Percentiles rank a stretch among this genome's conserved stretches.
Evolutionary conservation across 1,284 basidiomycete genomes (phyloP).

Genomic region (Pascua guehoae): DNA sequence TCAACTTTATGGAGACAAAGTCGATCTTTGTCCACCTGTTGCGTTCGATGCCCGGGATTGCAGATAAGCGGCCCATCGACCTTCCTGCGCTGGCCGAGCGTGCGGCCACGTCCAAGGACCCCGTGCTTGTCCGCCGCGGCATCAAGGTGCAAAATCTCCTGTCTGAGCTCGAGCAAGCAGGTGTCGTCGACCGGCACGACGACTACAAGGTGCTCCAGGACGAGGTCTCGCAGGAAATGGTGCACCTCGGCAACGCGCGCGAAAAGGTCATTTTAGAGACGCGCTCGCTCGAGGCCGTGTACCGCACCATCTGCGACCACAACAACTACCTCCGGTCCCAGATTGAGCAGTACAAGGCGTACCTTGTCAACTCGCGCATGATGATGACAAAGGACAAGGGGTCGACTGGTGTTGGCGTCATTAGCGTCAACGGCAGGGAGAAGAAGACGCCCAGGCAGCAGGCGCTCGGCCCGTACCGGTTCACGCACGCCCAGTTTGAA

Average conservation of each 20-base stretch:
- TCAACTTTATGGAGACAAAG: constrained; percentile 99
- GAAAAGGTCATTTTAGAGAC: constrained; percentile 95
- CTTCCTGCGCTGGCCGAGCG: constrained; percentile 85
- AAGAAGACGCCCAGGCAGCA: constrained; percentile 83
- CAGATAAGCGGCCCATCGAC: constrained; percentile 82
- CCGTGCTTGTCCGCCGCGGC: constrained; percentile 86
- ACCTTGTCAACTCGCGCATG: constrained; percentile 93
- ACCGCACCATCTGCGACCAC: constrained; percentile 98
- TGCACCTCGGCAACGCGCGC: constrained; percentile 89
- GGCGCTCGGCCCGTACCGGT: constrained; percentile 89
- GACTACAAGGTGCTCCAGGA: constrained; percentile 94
- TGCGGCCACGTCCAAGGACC: constrained; percentile 95
- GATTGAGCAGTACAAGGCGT: constrained; percentile 99
- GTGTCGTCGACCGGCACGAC: constrained; percentile 76
- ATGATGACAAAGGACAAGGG: constrained; percentile 83
- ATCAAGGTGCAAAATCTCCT: constrained; percentile 99
- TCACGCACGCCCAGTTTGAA: constrained; percentile 95
- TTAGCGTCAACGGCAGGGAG: constrained; percentile 94
- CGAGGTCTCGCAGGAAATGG: constrained; percentile 90
- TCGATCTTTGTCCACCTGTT: constrained; percentile 98
- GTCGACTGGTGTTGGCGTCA: constrained; percentile 78
- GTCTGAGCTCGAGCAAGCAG: constrained; percentile 86
- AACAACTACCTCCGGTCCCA: constrained; percentile 95
- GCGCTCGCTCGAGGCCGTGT: constrained; percentile 87
- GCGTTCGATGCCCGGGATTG: constrained; percentile 81